Evolutionary conservation across 352 stramenopile genomes (phyloP), one percentile per base, ranked within the genome.

Genomic region (Pythium sp.): DNA sequence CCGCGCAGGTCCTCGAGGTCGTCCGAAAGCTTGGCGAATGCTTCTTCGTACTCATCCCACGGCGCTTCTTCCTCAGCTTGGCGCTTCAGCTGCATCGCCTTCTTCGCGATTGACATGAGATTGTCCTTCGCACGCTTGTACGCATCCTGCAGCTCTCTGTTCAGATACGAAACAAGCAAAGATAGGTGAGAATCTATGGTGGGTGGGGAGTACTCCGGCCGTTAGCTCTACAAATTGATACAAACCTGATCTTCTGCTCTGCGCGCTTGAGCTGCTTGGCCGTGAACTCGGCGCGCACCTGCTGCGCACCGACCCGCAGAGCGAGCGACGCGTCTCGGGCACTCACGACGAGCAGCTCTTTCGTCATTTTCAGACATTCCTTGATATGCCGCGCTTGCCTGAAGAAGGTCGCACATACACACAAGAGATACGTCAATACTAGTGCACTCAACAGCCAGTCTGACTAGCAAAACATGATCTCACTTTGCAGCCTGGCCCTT

Each of bases 1-100:
- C 83, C 89, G 12, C 77, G 80, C 18, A 96, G 68, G 41, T 92
- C 87, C 46, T 95, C 86, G 15, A 94, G 65, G 70, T 94, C 86
- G 51, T 96, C 86, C 15, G 87, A 82, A 26, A 93, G 68, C 26
- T 73, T 36, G 6, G 75, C 62, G 64, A 96, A 96, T 6, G 70
- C 75, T 8, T 86, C 72, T 73, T 92, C 79, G 41, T 88, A 86
- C 26, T 79, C 67, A 6, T 89, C 79, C 75, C 83, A 90, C 2
- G 87, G 81, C 4, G 86, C 87, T 59, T 90, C 79, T 26, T 82
- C 62, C 36, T 96, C 87, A 7, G 89, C 89, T 47, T 79, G 74
- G 28, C 62, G 70, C 71, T 92, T 94, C 12, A 91, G 60, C 24
- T 85, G 67, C 79, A 93, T 91, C 4, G 86, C 84, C 46, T 89